Base-by-base conservation (phyloP, 371 early-diverging fungal species). In the Lichtheimia corymbifera region DNA sequence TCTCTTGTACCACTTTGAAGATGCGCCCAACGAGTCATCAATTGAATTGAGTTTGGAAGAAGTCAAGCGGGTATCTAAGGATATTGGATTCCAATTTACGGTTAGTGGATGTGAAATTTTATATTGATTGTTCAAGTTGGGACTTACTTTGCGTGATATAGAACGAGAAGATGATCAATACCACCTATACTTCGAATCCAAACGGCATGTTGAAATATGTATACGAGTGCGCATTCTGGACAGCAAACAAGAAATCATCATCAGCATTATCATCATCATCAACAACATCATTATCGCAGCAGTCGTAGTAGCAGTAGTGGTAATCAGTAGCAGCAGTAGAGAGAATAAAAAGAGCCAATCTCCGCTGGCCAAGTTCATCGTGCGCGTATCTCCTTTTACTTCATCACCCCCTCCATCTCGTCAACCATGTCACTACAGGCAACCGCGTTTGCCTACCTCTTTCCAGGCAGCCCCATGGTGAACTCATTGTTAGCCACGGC, bases 1-100 rank as follows among this genome's bases (percentile, higher is more conserved):
- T 3, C 76, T 97, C 56, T 80, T 96, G 9, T 97, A 95, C 82
- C 96, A 97, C 67, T 95, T 90, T 73, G 96, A 96, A 68, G 93
- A 93, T 53, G 83, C 85, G 50, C 80, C 79, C 5, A 84, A 82
- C 50, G 92, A 94, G 63, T 71, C 83, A 18, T 91, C 93, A 4
- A 80, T 98, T 24, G 98, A 98, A 68, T 72, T 96, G 25, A 91
- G 88, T 50, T 78, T 94, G 50, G 92, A 95, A 30, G 93, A 96
- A 66, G 83, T 97, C 27, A 76, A 88, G 51, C 67, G 78, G 4
- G 77, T 91, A 5, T 86, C 87, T 22, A 65, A 68, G 30, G 77
- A 74, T 27, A 71, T 90, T 17, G 95, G 95, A 4, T 97, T 95
- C 73, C 78, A 72, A 22, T 71, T 93, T 50, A 80, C 77, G 76